A percentile compares a stretch with the other conserved stretches of the same genome.
Evolutionary conservation across 176 grass and related monocot species (phyloP).

Genomic region (Hordeum vulgare): DNA sequence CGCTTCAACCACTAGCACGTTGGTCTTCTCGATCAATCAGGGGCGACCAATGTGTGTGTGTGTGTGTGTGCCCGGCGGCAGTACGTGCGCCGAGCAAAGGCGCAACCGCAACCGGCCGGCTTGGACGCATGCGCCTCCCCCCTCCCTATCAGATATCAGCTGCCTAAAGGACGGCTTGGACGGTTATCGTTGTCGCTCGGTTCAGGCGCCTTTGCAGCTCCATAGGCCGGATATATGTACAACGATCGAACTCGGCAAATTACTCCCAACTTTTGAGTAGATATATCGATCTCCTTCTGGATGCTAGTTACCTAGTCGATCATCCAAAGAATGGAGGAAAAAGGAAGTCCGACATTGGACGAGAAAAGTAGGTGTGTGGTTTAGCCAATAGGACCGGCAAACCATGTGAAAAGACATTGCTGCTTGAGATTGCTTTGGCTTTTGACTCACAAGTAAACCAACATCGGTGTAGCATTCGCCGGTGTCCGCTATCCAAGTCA

Average conservation of each 20-base stretch:
- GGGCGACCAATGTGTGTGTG: slow-evolving; percentile 7
- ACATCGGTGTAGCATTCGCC: too few relatives aligned
- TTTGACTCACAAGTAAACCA: slow-evolving; percentile 1
- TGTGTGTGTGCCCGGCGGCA: neutral
- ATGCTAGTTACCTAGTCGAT: neutral
- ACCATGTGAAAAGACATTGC: neutral
- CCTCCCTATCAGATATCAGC: neutral
- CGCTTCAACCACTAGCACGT: slow-evolving; percentile 2
- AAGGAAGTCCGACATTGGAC: neutral
- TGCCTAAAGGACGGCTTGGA: neutral
- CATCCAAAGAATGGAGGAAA: neutral
- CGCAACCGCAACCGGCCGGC: neutral
- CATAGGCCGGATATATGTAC: neutral
- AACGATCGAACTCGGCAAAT: neutral
- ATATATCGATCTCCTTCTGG: neutral
- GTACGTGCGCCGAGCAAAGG: neutral
- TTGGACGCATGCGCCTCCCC: neutral
- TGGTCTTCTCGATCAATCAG: neutral
- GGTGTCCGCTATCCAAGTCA: too few relatives aligned
- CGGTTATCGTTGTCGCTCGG: neutral
- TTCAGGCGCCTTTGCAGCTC: neutral
- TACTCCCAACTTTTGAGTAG: neutral
- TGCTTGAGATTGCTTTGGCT: neutral
- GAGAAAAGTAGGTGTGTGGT: neutral
- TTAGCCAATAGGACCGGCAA: neutral